Base-by-base conservation (phyloP, 73 alveolate species). In the Paramecium tetraurelia region DNA sequence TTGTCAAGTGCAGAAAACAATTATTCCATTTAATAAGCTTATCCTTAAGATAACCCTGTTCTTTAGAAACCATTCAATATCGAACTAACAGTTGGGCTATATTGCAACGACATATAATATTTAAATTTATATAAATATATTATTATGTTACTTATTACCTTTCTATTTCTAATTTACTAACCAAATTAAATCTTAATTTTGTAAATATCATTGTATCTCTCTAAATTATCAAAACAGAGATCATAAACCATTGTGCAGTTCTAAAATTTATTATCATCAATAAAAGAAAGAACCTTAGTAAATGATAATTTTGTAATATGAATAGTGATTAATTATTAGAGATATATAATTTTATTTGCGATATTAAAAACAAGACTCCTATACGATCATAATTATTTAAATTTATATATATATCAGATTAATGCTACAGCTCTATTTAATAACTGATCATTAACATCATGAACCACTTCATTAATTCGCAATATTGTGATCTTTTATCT, bases 391-490 rank as follows among this genome's bases (percentile, higher is more conserved):
- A 14, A 11, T 11, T 50, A 50, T 53, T 53, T 53, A 16, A 53
- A 16, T 53, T 16, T 53, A 53, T 53, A 48, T 48, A 16, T 18
- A 63, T 43, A 72, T 72, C 86, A 72, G 33, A 40, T 40, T 46
- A 80, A 80, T 80, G 90, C 70, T 18, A 80, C 75, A 24, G 90
- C 90, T 80, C 76, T 80, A 22, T 46, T 80, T 41, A 40, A 43
- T 44, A 44, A 48, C 7, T 83, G 76, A 53, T 95, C 96, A 16
- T 75, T 85, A 36, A 95, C 72, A 31, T 96, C 96, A 77, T 95
- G 98, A 86, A 76, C 96, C 31, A 96, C 89, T 35, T 84, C 80
- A 53, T 96, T 97, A 41, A 96, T 92, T 63, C 97, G 85, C 20
- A 96, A 92, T 38, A 94, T 86, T 21, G 94, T 86, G 12, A 93